phyloP scores from a whole-genome alignment of 805 yeast genomes.

The Metschnikowia lunata region DNA sequence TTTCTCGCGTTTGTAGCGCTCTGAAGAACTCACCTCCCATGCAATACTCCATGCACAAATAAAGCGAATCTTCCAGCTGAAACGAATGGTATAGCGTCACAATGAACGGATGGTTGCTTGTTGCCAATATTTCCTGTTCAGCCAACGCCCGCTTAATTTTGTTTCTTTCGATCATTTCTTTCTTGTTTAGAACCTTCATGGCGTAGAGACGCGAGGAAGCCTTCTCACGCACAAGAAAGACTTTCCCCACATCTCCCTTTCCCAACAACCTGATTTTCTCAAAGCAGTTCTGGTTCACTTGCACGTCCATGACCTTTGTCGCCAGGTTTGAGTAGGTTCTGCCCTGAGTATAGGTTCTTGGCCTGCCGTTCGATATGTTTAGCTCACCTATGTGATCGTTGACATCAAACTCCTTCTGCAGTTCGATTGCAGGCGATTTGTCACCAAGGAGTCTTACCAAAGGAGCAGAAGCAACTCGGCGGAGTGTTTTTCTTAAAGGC shows the following conservation, averaged over 20 bases:
- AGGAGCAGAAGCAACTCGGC: constrained; percentile 87
- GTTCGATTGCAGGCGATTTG: constrained; percentile 10
- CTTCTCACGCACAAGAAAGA: constrained; percentile 84
- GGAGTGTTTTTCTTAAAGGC: constrained; percentile 41
- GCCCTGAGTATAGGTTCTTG: constrained; percentile 39
- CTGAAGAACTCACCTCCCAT: constrained; percentile 99
- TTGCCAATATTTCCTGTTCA: constrained; percentile 93
- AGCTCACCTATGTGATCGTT: constrained; percentile 43
- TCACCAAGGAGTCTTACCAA: constrained; percentile 41
- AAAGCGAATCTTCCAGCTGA: constrained; percentile 87
- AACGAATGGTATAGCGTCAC: constrained; percentile 93
- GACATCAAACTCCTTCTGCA: constrained; percentile 41
- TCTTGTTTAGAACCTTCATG: constrained; percentile 84
- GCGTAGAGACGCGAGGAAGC: constrained; percentile 74
- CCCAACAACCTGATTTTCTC: constrained; percentile 89
- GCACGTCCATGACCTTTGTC: constrained; percentile 67
- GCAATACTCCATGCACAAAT: constrained; percentile 96
- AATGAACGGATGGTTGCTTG: constrained; percentile 94
- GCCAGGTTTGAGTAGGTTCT: constrained; percentile 73
- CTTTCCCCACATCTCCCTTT: constrained; percentile 97
- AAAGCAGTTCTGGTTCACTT: constrained; percentile 82
- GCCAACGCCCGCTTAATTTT: constrained; percentile 93
- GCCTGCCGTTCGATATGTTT: constrained; percentile 29
- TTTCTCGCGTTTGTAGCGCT: constrained; percentile 85
- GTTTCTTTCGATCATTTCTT: constrained; percentile 92